A percentile compares a stretch with the other conserved stretches of the same genome.
phyloP scores from a whole-genome alignment of 2,329 filamentous ascomycete genomes.

The Didymella pinodella region DNA sequence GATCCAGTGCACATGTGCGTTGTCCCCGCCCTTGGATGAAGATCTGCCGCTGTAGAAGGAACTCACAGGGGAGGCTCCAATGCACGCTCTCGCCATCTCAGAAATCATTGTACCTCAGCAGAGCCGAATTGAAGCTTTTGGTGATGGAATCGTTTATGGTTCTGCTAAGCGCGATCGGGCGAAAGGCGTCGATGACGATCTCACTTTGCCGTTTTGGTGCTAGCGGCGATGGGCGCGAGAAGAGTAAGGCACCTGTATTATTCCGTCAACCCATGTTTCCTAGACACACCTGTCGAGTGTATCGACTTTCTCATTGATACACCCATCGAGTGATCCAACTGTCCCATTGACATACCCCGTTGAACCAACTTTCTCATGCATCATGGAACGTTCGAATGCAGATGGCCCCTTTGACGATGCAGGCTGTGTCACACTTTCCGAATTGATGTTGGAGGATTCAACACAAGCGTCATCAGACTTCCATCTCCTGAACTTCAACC shows the following conservation, averaged over 20 bases:
- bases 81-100: no score
- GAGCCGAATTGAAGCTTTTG: no score
- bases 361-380: not conserved
- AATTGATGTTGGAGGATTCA: not conserved
- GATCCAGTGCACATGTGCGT: no score
- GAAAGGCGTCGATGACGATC: not conserved
- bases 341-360: not conserved
- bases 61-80: no score
- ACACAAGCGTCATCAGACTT: not conserved
- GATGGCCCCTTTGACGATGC: not conserved
- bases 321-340: not conserved
- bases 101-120: no score
- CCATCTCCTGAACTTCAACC: not conserved
- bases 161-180: no score
- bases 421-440: not conserved
- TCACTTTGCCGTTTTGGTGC: not conserved
- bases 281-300: no score
- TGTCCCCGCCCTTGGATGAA: no score
- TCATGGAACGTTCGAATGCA: not conserved
- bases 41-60: no score
- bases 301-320: not conserved
- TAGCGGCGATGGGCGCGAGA: not conserved
- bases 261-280: no score
- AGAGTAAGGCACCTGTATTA: not conserved
- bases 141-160: no score